Base-by-base conservation (phyloP, 2,329 filamentous ascomycete species). In the Cercospora beticola region DNA sequence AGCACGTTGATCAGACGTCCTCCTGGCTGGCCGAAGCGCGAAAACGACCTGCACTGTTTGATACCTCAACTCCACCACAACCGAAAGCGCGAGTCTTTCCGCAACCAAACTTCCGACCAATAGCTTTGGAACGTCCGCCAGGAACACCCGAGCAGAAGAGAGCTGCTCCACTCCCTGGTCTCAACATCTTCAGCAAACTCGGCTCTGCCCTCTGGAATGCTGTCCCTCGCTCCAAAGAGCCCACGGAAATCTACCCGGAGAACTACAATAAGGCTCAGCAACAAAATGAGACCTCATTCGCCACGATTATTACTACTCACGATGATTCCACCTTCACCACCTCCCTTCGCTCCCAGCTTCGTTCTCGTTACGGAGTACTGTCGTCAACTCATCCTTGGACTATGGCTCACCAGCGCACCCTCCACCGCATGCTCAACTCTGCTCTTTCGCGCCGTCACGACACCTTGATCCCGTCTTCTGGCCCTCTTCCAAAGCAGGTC, bases 361-460 rank as follows among this genome's bases (percentile, higher is more conserved):
- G 78, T 31, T 70, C 71, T 21, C 77, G 78, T 31, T 80, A 79
- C 66, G 77, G 78, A 63, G 75, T 79, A 30, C 71, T 79, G 12
- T 68, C 73, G 9, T 67, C 73, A 8, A 40, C 62, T 1, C 75
- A 76, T 56, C 78, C 78, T 1, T 80, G 78, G 76, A 78, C 76
- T 6, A 73, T 79, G 68, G 62, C 70, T 10, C 78, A 80, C 68
- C 77, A 79, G 68, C 77, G 78, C 28, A 80, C 78, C 2, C 70
- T 80, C 6, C 78, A 79, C 64, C 76, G 78, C 40, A 76, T 80
- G 74, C 74, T 76, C 59, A 78, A 79, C 71, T 79, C 77, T 1
- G 65, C 71, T 66, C 68, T 70, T 33, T 72, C 69, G 30, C 65
- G 71, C 18, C 73, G 74, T 10, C 30, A 64, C 14, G 74, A 77